Evolutionary conservation across 2,329 filamentous ascomycete species (phyloP), one percentile per base, ranked within the genome.

Genomic region (Rasamsonia emersonii): DNA sequence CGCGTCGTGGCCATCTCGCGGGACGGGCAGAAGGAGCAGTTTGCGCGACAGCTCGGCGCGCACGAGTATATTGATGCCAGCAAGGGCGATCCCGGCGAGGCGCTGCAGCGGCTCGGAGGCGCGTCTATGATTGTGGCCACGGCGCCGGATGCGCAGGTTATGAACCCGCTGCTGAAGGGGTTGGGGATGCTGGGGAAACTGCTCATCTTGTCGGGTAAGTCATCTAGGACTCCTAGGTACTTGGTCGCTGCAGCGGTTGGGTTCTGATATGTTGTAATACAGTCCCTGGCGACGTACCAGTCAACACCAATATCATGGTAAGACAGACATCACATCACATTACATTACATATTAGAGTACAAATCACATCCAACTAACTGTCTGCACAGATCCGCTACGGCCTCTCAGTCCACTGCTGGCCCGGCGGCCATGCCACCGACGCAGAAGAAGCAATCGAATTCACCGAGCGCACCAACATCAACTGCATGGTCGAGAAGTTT

Each of bases 21-120:
- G 23, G 44, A 47, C 5, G 44, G 46, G 17, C 33, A 42, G 11
- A 54, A 55, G 38, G 42, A 46, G 1, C 35, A 50, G 16, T 47
- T 50, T 25, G 52, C 50, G 1, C 37, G 47, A 15, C 19, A 32
- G 14, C 64, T 83, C 2, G 79, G 79, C 23, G 79, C 79, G 1
- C 65, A 65, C 28, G 71, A 73, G 45, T 79, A 79, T 44, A 69
- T 78, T 46, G 68, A 78, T 36, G 68, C 77, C 4, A 58, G 50
- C 36, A 51, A 57, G 35, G 49, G 45, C 11, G 56, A 63, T 21
- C 36, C 50, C 15, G 51, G 45, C 5, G 47, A 52, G 13, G 51
- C 50, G 9, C 37, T 63, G 34, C 49, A 58, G 37, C 52, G 49
- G 20, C 36, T 62, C 9, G 58, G 59, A 2, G 56, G 59, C 2